Evolutionary conservation across 2,329 filamentous ascomycete species (phyloP), one percentile per base, ranked within the genome.

Genomic region (Xylariaceae sp.): DNA sequence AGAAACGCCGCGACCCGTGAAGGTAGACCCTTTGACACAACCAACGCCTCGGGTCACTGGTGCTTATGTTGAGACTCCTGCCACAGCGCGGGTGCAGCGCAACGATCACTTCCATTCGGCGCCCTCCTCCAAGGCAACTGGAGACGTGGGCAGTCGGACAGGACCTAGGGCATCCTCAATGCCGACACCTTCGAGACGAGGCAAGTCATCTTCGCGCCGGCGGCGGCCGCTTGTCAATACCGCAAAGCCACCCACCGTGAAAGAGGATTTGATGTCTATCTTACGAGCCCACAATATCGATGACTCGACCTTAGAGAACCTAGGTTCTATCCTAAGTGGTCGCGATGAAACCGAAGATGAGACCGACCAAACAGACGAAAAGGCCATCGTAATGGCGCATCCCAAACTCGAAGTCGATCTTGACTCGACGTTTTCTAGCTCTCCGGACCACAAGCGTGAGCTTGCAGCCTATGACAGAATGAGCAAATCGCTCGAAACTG

Each of bases 251-350:
- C 74, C 77, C 2, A 78, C 75, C 2, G 80, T 79, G 46, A 76
- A 71, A 47, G 78, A 81, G 49, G 80, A 83, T 55, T 65, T 83
- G 27, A 66, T 73, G 27, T 73, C 78, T 44, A 75, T 83, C 41
- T 72, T 79, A 53, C 71, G 71, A 14, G 68, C 66, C 40, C 74
- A 81, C 57, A 72, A 81, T 46, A 75, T 82, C 22, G 79, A 83
- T 15, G 80, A 83, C 57, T 80, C 77, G 1, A 82, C 79, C 0
- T 63, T 82, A n/a, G 80, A 83, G 42, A 77, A 82, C 52, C 68
- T 82, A 30, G 77, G 77, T 49, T 74, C 77, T 27, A 66, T 82
- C 36, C 59, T 81, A 22, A 62, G 64, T 30, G 68, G 68, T n/a
- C 66, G 66, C 44, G 69, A 68, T 49, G 54, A 62, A 38, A 56